These are phyloP conservation scores for Ceratocystis harringtonii DNA, from an alignment of 2,329 filamentous ascomycete genomes.

Conservation along the genomic window DNA sequence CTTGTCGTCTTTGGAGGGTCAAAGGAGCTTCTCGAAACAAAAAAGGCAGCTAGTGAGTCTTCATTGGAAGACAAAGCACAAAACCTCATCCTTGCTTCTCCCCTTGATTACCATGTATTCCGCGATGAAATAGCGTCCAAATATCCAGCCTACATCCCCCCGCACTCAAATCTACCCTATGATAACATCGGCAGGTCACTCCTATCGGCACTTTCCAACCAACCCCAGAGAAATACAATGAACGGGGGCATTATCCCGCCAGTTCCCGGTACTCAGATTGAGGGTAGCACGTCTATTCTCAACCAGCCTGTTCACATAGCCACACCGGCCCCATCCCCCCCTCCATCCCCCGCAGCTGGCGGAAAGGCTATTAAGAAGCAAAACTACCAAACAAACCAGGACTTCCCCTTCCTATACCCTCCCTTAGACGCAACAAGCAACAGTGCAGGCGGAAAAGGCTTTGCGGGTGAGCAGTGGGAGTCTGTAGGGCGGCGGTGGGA, in stretches of 20 bases:
- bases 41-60: conserved; percentile 52
- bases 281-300: conserved; percentile 59
- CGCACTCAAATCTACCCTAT: conserved; percentile 64
- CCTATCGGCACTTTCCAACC: conserved; percentile 67
- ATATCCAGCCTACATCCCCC: conserved; percentile 90
- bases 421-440: conserved; percentile 81
- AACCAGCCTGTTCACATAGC: conserved; percentile 96
- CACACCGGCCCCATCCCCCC: conserved; percentile 91
- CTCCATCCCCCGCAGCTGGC: conserved; percentile 71
- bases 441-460: conserved; percentile 76
- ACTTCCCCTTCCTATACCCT: conserved; percentile 95
- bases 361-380: conserved; percentile 96
- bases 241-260: conserved; percentile 47
- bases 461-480: conserved; percentile 61
- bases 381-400: conserved; percentile 98
- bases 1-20: conserved; percentile 73
- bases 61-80: conserved; percentile 46
- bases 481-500: conserved; percentile 79
- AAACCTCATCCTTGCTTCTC: conserved; percentile 79
- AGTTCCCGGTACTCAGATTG: conserved; percentile 38
- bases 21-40: conserved; percentile 56
- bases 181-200: conserved; percentile 86
- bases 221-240: conserved; percentile 46
- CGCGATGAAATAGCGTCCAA: conserved; percentile 95
- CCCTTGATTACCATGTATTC: conserved; percentile 90